Evolutionary conservation across 2,329 filamentous ascomycete species (phyloP).

Genomic region (Trichoderma oligosporum): DNA sequence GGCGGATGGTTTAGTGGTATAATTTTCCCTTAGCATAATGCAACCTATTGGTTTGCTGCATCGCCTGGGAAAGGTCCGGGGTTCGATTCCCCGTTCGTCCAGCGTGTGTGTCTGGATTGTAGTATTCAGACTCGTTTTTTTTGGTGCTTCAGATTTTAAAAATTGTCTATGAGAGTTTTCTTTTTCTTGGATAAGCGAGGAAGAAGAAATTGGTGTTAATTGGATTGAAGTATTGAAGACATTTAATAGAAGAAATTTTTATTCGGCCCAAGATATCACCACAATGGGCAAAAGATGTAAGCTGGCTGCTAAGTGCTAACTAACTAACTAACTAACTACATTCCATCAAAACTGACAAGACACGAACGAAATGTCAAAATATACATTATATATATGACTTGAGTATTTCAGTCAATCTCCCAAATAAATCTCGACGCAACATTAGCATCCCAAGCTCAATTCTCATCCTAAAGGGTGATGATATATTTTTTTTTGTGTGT

Average conservation of each 20-base stretch:
- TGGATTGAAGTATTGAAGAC: no score
- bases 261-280: no score
- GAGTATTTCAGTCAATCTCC: no score
- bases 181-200: no score
- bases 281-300: no score
- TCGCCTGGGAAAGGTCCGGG: conserved; percentile 21
- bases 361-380: background rate
- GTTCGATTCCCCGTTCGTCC: conserved; percentile 23
- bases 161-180: background rate
- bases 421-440: background rate
- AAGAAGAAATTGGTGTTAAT: no score
- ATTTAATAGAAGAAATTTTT: no score
- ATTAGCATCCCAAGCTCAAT: background rate
- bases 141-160: background rate
- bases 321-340: no score
- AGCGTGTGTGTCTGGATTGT: conserved; percentile 1
- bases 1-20: conserved; percentile 21
- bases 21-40: conserved; percentile 20
- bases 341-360: no score
- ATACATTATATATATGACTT: background rate
- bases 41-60: background rate
- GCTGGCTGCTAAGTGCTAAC: no score
- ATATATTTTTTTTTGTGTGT: background rate
- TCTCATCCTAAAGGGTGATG: background rate
- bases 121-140: no score